These are phyloP conservation scores for Tulasnella sp. DNA, from an alignment of 768 basidiomycete species.

Conservation along the genomic window DNA sequence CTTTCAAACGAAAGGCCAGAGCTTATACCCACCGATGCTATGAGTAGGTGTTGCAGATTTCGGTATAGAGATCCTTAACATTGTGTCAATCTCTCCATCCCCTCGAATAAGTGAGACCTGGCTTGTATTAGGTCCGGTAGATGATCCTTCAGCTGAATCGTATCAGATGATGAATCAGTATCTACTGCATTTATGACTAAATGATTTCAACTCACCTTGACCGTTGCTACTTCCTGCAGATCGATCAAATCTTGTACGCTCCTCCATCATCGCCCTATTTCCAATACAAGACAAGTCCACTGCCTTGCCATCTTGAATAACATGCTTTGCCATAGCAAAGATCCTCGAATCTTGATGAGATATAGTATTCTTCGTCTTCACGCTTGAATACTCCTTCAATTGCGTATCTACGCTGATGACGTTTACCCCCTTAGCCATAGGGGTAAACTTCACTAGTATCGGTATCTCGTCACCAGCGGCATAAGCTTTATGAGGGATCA, in stretches of 20 bases:
- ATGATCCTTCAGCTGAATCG: constrained; percentile 1
- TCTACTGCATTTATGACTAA: too few species aligned
- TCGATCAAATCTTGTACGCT: background rate
- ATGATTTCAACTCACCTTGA: too few species aligned
- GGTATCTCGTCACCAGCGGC: constrained; percentile 78
- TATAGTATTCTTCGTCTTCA: constrained; percentile 46
- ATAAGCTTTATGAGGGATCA: constrained; percentile 92
- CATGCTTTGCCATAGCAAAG: constrained; percentile 52
- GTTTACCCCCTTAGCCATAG: constrained; percentile 69
- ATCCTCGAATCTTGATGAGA: constrained; percentile 47
- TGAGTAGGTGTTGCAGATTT: constrained; percentile 24
- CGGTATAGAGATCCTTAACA: constrained; percentile 49
- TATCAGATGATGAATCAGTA: too few species aligned
- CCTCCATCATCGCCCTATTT: background rate
- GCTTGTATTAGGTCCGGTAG: background rate
- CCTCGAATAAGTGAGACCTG: constrained; percentile 14
- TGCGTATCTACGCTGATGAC: constrained; percentile 54
- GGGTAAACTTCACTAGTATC: constrained; percentile 74
- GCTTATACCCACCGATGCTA: constrained; percentile 18
- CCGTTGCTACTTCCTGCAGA: too few species aligned
- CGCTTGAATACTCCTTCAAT: constrained; percentile 52
- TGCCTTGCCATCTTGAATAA: constrained; percentile 48
- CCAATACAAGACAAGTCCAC: constrained; percentile 23
- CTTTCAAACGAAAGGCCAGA: background rate
- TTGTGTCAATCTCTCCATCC: constrained; percentile 38